Percentiles rank a stretch among this genome's conserved stretches.
Evolutionary conservation across 2,329 filamentous ascomycete species (phyloP).

Genomic region (Colletotrichum lini): DNA sequence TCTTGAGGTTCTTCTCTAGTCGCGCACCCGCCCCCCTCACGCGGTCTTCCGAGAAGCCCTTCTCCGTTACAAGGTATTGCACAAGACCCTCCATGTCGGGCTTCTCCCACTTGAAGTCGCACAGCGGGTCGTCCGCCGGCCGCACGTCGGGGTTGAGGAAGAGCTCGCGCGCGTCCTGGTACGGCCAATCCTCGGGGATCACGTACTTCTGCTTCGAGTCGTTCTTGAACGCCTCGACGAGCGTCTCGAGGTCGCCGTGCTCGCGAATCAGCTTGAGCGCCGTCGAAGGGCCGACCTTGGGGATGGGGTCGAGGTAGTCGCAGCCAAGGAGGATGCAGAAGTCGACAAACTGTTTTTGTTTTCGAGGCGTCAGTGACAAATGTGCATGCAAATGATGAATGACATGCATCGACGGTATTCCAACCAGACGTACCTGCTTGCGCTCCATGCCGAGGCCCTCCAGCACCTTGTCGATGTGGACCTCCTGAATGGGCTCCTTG

Average conservation of each 20-base stretch:
- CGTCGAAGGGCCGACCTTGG: conserved; percentile 92
- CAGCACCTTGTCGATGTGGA: conserved; percentile 88
- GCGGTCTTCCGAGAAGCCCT: conserved; percentile 96
- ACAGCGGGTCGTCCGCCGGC: conserved; percentile 84
- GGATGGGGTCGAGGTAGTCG: conserved; percentile 97
- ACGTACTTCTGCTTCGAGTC: conserved; percentile 85
- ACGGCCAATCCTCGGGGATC: conserved; percentile 98
- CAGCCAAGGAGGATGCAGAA: conserved; percentile 97
- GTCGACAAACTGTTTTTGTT: conserved; percentile 85
- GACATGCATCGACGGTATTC: neutral
- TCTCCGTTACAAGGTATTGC: conserved; percentile 91
- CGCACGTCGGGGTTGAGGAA: conserved; percentile 95
- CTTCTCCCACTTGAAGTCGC: conserved; percentile 98
- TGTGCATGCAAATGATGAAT: too few species aligned
- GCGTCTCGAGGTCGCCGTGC: conserved; percentile 87
- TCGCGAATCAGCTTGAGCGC: conserved; percentile 96
- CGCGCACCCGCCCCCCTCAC: conserved; percentile 84
- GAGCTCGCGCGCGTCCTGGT: conserved; percentile 88
- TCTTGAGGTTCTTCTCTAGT: conserved; percentile 92
- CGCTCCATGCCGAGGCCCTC: conserved; percentile 91
- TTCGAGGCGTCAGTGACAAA: conserved; percentile 26
- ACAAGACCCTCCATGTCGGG: conserved; percentile 93
- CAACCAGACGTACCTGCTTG: conserved; percentile 72
- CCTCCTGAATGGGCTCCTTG: conserved; percentile 98
- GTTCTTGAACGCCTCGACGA: conserved; percentile 84